These are phyloP conservation scores for Xanthoconium separans DNA, from an alignment of 1,284 basidiomycete species.

Conservation along the genomic window DNA sequence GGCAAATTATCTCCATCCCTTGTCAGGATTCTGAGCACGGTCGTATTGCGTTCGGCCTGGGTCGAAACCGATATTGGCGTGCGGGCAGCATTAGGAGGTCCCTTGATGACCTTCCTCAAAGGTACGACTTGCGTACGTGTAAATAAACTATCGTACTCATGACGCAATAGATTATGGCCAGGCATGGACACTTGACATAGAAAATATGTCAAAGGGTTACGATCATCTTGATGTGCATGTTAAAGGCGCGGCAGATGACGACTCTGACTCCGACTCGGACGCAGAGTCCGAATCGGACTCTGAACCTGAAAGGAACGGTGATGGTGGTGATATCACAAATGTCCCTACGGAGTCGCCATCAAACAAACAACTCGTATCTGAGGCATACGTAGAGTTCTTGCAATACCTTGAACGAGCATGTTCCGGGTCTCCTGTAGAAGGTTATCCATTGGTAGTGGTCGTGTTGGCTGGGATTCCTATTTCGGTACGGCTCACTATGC, in stretches of 20 bases:
- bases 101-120: slow-evolving; percentile 69
- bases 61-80: slow-evolving; percentile 70
- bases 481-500: slow-evolving; percentile 15
- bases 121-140: slow-evolving; percentile 39
- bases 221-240: slow-evolving; percentile 14
- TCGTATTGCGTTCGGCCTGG: slow-evolving; percentile 75
- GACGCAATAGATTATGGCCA: slow-evolving; percentile 53
- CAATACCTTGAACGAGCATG: slow-evolving; percentile 76
- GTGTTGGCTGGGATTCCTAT: slow-evolving; percentile 76
- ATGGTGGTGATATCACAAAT: slow-evolving; percentile 37
- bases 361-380: slow-evolving; percentile 25
- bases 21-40: slow-evolving; percentile 48
- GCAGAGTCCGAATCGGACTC: slow-evolving; percentile 23
- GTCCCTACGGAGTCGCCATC: slow-evolving; percentile 8
- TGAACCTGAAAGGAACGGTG: slow-evolving; percentile 26
- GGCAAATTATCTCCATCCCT: slow-evolving; percentile 41
- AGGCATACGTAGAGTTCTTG: slow-evolving; percentile 71
- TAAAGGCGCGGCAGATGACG: slow-evolving; percentile 6
- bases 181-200: slow-evolving; percentile 56
- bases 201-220: slow-evolving; percentile 15
- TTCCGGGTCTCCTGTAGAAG: slow-evolving; percentile 68
- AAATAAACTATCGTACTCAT: not conserved
- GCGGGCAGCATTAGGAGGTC: slow-evolving; percentile 66
- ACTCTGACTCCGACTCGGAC: slow-evolving; percentile 22
- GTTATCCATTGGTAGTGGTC: slow-evolving; percentile 77